Evolutionary conservation across 805 yeast genomes (phyloP).

Genomic region (Babjeviella inositovora): DNA sequence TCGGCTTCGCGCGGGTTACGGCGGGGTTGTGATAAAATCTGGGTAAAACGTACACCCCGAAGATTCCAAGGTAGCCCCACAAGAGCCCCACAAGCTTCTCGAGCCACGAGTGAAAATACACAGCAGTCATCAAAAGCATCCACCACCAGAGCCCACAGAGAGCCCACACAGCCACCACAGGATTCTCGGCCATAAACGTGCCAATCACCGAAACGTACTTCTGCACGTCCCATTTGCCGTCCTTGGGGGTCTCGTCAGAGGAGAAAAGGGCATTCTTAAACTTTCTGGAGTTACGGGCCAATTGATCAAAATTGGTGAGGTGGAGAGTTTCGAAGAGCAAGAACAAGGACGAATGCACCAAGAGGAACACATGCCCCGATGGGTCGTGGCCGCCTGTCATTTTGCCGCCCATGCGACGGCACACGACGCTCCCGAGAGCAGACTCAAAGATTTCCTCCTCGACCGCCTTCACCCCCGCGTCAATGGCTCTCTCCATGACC

Average conservation of each 20-base stretch:
- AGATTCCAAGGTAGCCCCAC: conserved; percentile 39
- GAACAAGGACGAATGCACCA: conserved; percentile 50
- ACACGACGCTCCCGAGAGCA: conserved; percentile 10
- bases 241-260: conserved; percentile 1
- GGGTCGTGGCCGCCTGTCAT: conserved; percentile 94
- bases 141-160: conserved; percentile 55
- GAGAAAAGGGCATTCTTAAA: conserved; percentile 2
- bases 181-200: conserved; percentile 1
- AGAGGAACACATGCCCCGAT: conserved; percentile 79
- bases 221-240: background rate
- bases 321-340: conserved; percentile 49
- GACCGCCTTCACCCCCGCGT: no score
- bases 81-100: conserved; percentile 65
- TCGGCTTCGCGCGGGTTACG: no score
- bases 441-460: no score
- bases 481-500: no score
- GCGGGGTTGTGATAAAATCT: no score
- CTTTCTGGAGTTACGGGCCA: conserved; percentile 13
- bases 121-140: conserved; percentile 74
- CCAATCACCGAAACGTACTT: background rate
- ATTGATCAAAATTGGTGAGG: conserved; percentile 11
- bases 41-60: conserved; percentile 24
- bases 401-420: conserved; percentile 44
- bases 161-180: conserved; percentile 11
- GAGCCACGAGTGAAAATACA: conserved; percentile 66